These are phyloP conservation scores for Serendipita sp. DNA, from an alignment of 768 basidiomycete species.

Conservation along the genomic window DNA sequence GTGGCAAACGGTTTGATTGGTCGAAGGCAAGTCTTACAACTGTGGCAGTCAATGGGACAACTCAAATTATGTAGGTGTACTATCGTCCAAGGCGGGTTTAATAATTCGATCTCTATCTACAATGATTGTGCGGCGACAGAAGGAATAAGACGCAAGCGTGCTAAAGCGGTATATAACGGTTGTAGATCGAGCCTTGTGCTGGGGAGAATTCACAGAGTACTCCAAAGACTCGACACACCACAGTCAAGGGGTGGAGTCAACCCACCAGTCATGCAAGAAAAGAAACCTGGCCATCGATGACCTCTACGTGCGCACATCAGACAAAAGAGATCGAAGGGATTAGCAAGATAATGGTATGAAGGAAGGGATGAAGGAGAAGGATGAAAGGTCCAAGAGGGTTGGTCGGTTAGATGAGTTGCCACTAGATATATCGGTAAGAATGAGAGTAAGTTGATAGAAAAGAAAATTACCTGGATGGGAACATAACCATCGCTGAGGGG, in stretches of 20 bases:
- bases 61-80: not conserved
- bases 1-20: too few relatives aligned
- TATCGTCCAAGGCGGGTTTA: not conserved
- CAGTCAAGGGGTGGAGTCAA: conserved; percentile 5
- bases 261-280: conserved; percentile 9
- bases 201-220: conserved; percentile 2
- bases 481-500: conserved; percentile 34
- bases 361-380: not conserved
- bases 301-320: conserved; percentile 32
- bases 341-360: not conserved
- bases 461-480: conserved; percentile 22
- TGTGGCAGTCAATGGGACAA: not conserved
- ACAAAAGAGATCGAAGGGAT: not conserved
- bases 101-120: not conserved
- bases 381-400: not conserved
- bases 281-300: conserved; percentile 20
- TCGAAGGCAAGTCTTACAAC: too few relatives aligned
- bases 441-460: conserved; percentile 3
- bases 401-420: not conserved
- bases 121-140: not conserved
- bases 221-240: conserved; percentile 6
- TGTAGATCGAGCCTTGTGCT: not conserved
- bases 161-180: not conserved
- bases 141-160: not conserved
- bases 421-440: not conserved